Evolutionary conservation across 2,329 filamentous ascomycete species (phyloP).

Genomic region (Fusarium sp.): DNA sequence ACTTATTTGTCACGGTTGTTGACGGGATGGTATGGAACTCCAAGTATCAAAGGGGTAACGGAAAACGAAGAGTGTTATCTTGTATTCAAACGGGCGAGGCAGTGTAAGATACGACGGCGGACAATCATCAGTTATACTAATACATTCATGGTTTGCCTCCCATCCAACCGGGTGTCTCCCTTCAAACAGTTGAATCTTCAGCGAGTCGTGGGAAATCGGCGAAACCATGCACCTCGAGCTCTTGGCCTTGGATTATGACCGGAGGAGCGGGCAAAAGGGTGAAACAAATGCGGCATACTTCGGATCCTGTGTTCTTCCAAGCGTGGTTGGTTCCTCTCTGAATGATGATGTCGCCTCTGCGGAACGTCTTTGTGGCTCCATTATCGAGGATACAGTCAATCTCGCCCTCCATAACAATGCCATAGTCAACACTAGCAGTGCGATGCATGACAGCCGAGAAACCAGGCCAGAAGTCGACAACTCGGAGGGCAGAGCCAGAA

Average conservation of each 20-base stretch:
- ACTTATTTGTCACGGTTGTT: background rate
- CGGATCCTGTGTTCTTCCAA: slow-evolving; percentile 37
- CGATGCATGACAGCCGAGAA: slow-evolving; percentile 36
- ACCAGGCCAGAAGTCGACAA: slow-evolving; percentile 39
- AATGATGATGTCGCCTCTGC: slow-evolving; percentile 37
- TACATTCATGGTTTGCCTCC: background rate
- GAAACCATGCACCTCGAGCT: slow-evolving; percentile 37
- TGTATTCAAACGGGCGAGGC: background rate
- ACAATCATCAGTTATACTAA: background rate
- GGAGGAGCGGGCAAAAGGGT: slow-evolving; percentile 33
- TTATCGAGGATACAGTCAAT: slow-evolving; percentile 38
- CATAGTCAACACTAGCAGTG: slow-evolving; percentile 40
- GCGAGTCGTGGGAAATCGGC: slow-evolving; percentile 37
- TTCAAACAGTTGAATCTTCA: slow-evolving; percentile 22
- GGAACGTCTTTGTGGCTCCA: slow-evolving; percentile 27
- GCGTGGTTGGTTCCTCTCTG: slow-evolving; percentile 42
- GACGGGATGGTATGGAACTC: background rate
- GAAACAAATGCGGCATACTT: slow-evolving; percentile 38
- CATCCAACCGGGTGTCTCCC: background rate
- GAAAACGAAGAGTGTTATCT: background rate
- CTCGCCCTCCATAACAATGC: slow-evolving; percentile 37
- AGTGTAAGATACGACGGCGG: background rate
- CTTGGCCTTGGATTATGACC: slow-evolving; percentile 31
- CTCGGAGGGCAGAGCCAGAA: slow-evolving; percentile 31
- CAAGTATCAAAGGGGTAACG: background rate